These are phyloP conservation scores for Xylariales sp. DNA, from an alignment of 2,329 filamentous ascomycete genomes.

Conservation along the genomic window DNA sequence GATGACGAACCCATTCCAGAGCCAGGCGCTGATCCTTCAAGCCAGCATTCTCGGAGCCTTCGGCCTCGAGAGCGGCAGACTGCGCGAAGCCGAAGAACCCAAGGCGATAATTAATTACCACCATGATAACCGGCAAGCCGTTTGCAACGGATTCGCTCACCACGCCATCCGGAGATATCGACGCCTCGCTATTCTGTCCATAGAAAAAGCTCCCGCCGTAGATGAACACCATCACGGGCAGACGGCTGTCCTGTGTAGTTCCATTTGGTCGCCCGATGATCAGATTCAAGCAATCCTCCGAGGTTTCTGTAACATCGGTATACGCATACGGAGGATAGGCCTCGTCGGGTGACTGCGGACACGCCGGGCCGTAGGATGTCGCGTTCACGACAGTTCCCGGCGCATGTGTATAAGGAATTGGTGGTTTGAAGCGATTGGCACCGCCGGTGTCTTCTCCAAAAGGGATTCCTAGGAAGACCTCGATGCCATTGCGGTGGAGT, in stretches of 20 bases:
- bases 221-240: conserved; percentile 55
- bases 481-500: conserved; percentile 56
- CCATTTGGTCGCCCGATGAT: conserved; percentile 51
- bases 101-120: conserved; percentile 53
- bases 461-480: conserved; percentile 60
- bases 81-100: conserved; percentile 50
- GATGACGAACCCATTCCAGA: conserved; percentile 59
- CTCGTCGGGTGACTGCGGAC: conserved; percentile 55
- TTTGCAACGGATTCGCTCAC: conserved; percentile 59
- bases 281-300: conserved; percentile 53
- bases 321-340: conserved; percentile 49
- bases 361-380: conserved; percentile 56
- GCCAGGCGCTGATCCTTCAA: conserved; percentile 59
- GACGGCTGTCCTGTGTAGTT: conserved; percentile 39
- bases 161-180: conserved; percentile 57
- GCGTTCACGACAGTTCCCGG: conserved; percentile 53
- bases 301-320: conserved; percentile 53
- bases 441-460: conserved; percentile 61
- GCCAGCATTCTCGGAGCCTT: conserved; percentile 58
- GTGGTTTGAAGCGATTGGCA: conserved; percentile 59
- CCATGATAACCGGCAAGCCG: conserved; percentile 52
- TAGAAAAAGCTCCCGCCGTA: conserved; percentile 51
- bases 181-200: conserved; percentile 49
- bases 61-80: conserved; percentile 45
- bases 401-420: conserved; percentile 49